Evolutionary conservation across 1,139 yeast genomes (phyloP).

Genomic region (Candida labiduridarum): DNA sequence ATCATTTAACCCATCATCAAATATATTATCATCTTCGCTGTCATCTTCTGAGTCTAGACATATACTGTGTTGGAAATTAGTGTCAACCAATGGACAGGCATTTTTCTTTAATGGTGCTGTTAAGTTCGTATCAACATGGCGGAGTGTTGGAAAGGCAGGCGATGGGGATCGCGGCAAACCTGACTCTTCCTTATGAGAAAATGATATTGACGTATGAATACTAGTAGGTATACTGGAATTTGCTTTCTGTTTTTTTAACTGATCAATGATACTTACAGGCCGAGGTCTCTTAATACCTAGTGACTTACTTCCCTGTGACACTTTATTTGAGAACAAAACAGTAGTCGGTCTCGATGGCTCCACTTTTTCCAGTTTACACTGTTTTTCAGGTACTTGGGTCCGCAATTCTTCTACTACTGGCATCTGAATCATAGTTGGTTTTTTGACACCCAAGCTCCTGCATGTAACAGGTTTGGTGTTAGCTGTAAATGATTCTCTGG

Average conservation of each 20-base stretch:
- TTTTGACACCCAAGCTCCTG: constrained; percentile 7
- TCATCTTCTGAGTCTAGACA: constrained; percentile 8
- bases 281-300: constrained; percentile 21
- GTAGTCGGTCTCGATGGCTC: neutral
- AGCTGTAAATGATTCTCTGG: neutral
- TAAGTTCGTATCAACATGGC: neutral
- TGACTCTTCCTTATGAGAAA: neutral
- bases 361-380: neutral
- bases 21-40: constrained; percentile 24
- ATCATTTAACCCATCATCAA: constrained; percentile 34
- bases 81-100: no score
- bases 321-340: neutral
- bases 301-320: constrained; percentile 13
- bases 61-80: neutral
- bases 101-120: neutral
- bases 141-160: no score
- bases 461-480: constrained; percentile 1
- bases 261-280: constrained; percentile 16
- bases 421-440: neutral
- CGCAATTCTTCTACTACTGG: constrained; percentile 1
- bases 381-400: neutral
- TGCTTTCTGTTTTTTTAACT: constrained; percentile 15
- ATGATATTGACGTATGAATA: neutral
- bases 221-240: neutral
- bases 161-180: no score